Percentiles rank a stretch among this genome's conserved stretches.
These are phyloP conservation scores for Trichoderma guizhouense DNA, from an alignment of 2,329 filamentous ascomycete genomes.

Conservation along the genomic window DNA sequence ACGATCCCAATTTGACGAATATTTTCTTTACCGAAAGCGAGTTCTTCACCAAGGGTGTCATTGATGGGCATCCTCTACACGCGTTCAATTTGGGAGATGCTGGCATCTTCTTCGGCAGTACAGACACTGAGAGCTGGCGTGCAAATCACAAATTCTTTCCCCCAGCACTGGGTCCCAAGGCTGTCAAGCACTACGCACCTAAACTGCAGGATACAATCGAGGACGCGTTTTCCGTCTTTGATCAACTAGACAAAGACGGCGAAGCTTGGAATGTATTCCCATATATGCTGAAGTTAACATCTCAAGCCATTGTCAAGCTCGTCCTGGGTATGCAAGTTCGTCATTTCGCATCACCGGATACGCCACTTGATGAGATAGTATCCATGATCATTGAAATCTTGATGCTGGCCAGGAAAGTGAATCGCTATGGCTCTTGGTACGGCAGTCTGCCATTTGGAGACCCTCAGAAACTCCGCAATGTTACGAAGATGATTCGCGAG, in stretches of 20 bases:
- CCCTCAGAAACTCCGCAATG: background rate
- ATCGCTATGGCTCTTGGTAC: background rate
- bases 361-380: background rate
- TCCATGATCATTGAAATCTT: background rate
- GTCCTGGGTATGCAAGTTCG: background rate
- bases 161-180: constrained; percentile 56
- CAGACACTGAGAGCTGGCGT: constrained; percentile 47
- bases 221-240: background rate
- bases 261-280: background rate
- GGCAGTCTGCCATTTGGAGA: background rate
- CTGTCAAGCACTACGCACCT: constrained; percentile 37
- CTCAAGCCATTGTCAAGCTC: background rate
- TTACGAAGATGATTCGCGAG: background rate
- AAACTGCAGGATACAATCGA: background rate
- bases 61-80: constrained; percentile 46
- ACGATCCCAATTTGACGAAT: constrained; percentile 45
- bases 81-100: constrained; percentile 41
- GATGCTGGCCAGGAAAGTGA: background rate
- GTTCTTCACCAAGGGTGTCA: constrained; percentile 53
- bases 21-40: constrained; percentile 48
- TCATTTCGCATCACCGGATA: background rate
- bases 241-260: background rate
- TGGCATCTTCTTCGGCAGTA: constrained; percentile 48
- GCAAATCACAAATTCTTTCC: constrained; percentile 60
- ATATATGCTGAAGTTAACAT: background rate